These are phyloP conservation scores for Alnus glutinosa DNA, from an alignment of 306 rosid species.

Conservation along the genomic window DNA sequence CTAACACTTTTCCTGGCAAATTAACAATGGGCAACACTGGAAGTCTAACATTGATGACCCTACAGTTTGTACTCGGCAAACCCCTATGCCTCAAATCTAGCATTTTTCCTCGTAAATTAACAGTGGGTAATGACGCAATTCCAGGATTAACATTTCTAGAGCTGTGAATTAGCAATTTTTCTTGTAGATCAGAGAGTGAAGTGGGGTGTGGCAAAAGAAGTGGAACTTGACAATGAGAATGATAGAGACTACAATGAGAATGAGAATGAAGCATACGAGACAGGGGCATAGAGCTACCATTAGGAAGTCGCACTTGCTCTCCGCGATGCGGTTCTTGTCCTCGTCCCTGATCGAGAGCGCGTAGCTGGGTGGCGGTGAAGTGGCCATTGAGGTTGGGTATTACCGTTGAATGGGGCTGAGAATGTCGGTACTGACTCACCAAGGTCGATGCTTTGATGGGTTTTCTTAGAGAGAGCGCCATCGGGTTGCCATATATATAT, in stretches of 20 bases:
- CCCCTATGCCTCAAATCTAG: conserved; percentile 2
- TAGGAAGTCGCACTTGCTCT: conserved; percentile 54
- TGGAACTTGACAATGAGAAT: conserved; percentile 73
- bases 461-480: conserved; percentile 47
- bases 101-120: conserved; percentile 24
- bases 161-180: conserved; percentile 45
- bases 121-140: conserved; percentile 2
- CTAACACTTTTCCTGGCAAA: conserved; percentile 25
- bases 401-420: conserved; percentile 4
- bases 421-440: background rate
- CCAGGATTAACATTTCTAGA: background rate
- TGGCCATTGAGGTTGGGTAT: conserved; percentile 28
- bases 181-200: conserved; percentile 62
- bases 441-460: conserved; percentile 30
- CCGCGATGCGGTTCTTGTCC: conserved; percentile 33
- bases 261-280: conserved; percentile 71
- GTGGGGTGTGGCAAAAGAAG: conserved; percentile 78
- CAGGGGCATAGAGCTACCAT: conserved; percentile 84
- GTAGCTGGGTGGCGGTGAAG: conserved; percentile 51
- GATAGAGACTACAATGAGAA: conserved; percentile 53
- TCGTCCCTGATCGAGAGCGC: conserved; percentile 52
- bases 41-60: conserved; percentile 2
- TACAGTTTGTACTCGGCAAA: conserved; percentile 21
- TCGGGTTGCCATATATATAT: conserved; percentile 62
- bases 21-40: background rate